These are phyloP conservation scores for Quercus variabilis DNA, from an alignment of 306 rosid species.

Conservation along the genomic window DNA sequence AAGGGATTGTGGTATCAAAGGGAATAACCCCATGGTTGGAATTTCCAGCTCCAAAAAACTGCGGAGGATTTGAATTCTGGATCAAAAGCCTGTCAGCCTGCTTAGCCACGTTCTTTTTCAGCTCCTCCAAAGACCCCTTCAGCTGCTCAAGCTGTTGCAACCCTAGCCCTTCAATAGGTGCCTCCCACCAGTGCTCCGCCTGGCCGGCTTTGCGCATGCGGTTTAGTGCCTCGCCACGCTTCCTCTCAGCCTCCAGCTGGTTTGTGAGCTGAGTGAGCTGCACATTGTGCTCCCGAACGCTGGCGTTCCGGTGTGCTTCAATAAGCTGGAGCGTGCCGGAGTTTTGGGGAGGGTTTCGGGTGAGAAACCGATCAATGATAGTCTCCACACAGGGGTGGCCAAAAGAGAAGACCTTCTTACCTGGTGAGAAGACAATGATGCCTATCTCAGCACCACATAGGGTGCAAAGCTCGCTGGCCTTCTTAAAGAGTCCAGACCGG, in stretches of 20 bases:
- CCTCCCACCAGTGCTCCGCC: constrained; percentile 26
- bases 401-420: constrained; percentile 52
- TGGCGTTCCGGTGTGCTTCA: constrained; percentile 25
- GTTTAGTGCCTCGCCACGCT: constrained; percentile 19
- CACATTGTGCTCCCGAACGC: constrained; percentile 24
- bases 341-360: constrained; percentile 11
- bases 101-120: constrained; percentile 31
- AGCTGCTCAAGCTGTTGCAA: constrained; percentile 22
- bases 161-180: constrained; percentile 21
- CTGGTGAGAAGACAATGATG: constrained; percentile 52
- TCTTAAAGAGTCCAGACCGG: constrained; percentile 53
- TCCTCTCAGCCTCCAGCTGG: constrained; percentile 28
- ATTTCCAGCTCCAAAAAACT: background rate
- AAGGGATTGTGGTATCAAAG: background rate
- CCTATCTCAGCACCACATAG: constrained; percentile 50
- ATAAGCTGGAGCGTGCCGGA: constrained; percentile 31
- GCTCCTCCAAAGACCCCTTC: constrained; percentile 18
- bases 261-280: constrained; percentile 15
- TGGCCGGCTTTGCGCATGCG: constrained; percentile 2
- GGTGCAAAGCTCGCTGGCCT: constrained; percentile 56
- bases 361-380: constrained; percentile 25
- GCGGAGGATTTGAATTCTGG: constrained; percentile 20
- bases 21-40: background rate
- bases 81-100: constrained; percentile 32
- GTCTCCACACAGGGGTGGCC: constrained; percentile 47